Evolutionary conservation across 2,329 filamentous ascomycete genomes (phyloP).

Genomic region (Aspergillus uvarum): DNA sequence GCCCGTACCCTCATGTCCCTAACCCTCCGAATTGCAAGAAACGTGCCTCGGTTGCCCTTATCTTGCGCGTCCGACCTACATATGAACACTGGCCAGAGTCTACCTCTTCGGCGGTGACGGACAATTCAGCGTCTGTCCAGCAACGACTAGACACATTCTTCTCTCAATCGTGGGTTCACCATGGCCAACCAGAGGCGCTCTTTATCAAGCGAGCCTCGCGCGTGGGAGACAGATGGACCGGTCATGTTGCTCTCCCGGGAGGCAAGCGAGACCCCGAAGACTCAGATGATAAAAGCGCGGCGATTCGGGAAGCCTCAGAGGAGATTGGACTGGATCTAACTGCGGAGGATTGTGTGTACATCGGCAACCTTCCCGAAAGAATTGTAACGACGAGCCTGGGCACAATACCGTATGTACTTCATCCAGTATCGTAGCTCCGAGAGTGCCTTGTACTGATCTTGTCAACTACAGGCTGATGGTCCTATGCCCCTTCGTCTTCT

Average conservation of each 20-base stretch:
- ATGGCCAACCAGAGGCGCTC: constrained; percentile 66
- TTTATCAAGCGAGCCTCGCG: constrained; percentile 69
- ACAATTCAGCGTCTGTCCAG: constrained; percentile 27
- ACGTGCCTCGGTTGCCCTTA: constrained; percentile 65
- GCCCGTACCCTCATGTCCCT: constrained; percentile 45
- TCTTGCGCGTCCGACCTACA: constrained; percentile 62
- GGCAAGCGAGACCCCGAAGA: constrained; percentile 67
- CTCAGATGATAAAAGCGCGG: constrained; percentile 60
- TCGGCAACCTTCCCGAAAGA: constrained; percentile 65
- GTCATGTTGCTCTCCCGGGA: constrained; percentile 67
- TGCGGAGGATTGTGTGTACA: constrained; percentile 45
- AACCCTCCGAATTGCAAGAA: constrained; percentile 53
- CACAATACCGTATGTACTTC: constrained; percentile 53
- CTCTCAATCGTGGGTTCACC: constrained; percentile 61
- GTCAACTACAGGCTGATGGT: constrained; percentile 59
- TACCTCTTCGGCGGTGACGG: constrained; percentile 18
- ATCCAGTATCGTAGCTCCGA: background rate
- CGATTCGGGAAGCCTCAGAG: constrained; percentile 64
- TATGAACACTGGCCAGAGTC: constrained; percentile 54
- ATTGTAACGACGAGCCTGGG: constrained; percentile 68
- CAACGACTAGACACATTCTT: constrained; percentile 60
- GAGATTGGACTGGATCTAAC: constrained; percentile 65
- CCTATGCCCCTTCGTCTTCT: constrained; percentile 66
- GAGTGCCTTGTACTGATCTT: constrained; percentile 16
- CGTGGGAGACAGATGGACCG: constrained; percentile 66